phyloP scores from a whole-genome alignment of 192 early-diverging fungal genomes.

The Allomyces arbusculus region DNA sequence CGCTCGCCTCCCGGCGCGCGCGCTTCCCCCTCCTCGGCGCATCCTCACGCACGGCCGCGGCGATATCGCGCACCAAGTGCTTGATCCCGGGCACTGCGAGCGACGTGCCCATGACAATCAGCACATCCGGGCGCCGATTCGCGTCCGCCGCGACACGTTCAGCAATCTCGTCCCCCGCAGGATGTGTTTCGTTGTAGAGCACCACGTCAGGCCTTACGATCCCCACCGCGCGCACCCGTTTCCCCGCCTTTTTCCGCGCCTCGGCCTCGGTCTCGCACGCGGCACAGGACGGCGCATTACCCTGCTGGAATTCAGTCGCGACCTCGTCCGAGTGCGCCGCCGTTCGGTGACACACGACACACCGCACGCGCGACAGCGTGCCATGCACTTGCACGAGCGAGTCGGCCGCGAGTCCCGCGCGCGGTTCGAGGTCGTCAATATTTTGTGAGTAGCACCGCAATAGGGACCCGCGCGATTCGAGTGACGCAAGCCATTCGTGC shows the following conservation, averaged over 20 bases:
- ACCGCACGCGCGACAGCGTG: slow-evolving; percentile 61
- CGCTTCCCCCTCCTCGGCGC: slow-evolving; percentile 10
- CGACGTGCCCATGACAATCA: slow-evolving; percentile 78
- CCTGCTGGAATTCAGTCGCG: slow-evolving; percentile 41
- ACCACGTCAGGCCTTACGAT: slow-evolving; percentile 79
- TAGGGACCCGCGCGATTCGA: slow-evolving; percentile 57
- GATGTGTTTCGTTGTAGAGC: slow-evolving; percentile 83
- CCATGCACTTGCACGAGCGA: slow-evolving; percentile 84
- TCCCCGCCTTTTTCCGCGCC: slow-evolving; percentile 41
- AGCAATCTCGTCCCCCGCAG: slow-evolving; percentile 45
- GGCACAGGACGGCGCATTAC: slow-evolving; percentile 46
- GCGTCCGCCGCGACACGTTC: slow-evolving; percentile 30
- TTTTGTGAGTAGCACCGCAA: slow-evolving; percentile 91
- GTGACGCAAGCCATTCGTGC: slow-evolving; percentile 60
- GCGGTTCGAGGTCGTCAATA: slow-evolving; percentile 78
- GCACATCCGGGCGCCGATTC: slow-evolving; percentile 39
- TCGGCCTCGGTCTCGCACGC: slow-evolving; percentile 18
- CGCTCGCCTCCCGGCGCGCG: slow-evolving; percentile 8
- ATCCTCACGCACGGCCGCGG: slow-evolving; percentile 16
- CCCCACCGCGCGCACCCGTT: slow-evolving; percentile 53
- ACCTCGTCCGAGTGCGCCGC: slow-evolving; percentile 38
- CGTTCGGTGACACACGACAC: slow-evolving; percentile 54
- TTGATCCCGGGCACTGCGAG: slow-evolving; percentile 64
- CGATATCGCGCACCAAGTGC: slow-evolving; percentile 47
- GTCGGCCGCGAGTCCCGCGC: slow-evolving; percentile 25